Conservation (phyloP, 176 grass and related monocot genomes). For the Sorghum bicolor region Sorghum_bicolor_NCBIv3 NC_012876.2:5097501-5098000, state of each 20-base stretch:
- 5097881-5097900: constrained; percentile 84
- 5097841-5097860: constrained; percentile 94
- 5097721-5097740: constrained; percentile 99
- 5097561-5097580: background rate
- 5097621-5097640: background rate
- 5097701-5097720: constrained; percentile 95
- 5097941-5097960: constrained; percentile 69
- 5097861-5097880: constrained; percentile 90
- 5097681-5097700: constrained; percentile 98
- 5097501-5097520: background rate
- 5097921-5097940: constrained; percentile 97
- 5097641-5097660: background rate
- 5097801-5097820: constrained; percentile 52
- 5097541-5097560: background rate
- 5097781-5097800: constrained; percentile 13
- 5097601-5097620: background rate
- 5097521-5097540: background rate
- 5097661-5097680: constrained; percentile 71
- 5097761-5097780: constrained; percentile 58
- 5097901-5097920: constrained; percentile 98
- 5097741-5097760: constrained; percentile 97
- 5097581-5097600: background rate
- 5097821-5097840: constrained; percentile 71
- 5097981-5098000: constrained; percentile 36
- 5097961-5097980: constrained; percentile 11